These are phyloP conservation scores for Tetrahymena borealis DNA, from an alignment of 73 alveolate species.

Conservation along the genomic window DNA sequence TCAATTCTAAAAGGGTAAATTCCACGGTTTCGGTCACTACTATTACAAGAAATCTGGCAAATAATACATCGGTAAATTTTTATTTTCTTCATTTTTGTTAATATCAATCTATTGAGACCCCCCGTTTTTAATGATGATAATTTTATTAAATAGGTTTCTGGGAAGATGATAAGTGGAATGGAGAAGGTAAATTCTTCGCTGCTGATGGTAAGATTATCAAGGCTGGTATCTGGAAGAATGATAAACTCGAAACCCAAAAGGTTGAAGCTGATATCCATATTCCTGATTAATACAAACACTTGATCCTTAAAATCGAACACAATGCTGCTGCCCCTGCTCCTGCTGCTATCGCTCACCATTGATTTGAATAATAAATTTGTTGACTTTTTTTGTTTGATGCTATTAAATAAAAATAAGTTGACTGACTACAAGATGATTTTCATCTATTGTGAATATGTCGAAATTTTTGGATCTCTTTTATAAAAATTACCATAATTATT, in stretches of 20 bases:
- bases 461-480: background rate
- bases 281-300: background rate
- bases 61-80: background rate
- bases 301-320: background rate
- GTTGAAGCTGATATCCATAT: background rate
- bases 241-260: background rate
- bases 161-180: background rate
- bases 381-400: background rate
- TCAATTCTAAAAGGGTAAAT: background rate
- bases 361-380: background rate
- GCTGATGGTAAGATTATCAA: background rate
- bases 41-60: background rate
- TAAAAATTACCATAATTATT: background rate
- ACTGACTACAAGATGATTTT: background rate
- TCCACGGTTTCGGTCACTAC: background rate
- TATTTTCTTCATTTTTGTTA: background rate
- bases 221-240: background rate
- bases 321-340: background rate
- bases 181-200: background rate
- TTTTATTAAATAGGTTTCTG: background rate
- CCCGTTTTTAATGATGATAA: background rate
- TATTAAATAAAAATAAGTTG: no score
- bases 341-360: background rate
- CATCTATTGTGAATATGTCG: background rate
- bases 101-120: no score